Evolutionary conservation across 257 asterid genomes (phyloP), one percentile per base, ranked within the genome.

Genomic region (Misopates orontium): DNA sequence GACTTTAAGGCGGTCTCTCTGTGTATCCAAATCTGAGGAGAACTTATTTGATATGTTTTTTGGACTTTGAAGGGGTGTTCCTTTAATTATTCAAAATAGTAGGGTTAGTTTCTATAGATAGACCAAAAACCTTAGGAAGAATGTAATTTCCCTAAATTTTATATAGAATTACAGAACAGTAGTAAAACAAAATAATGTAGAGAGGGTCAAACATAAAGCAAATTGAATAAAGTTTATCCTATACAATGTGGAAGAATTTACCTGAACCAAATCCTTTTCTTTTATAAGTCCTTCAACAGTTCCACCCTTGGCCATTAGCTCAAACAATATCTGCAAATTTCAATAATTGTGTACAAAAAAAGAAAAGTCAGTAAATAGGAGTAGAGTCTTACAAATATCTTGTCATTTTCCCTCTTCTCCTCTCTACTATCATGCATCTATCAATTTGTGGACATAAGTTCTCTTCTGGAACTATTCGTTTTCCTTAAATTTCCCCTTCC

Each of bases 251-350:
- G n/a, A n/a, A n/a, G n/a, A n/a, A 84, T 86, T 80, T 79, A 77
- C 99, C 97, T 93, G 99, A 78, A 94, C 95, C 82, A 94, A 79
- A 75, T 85, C 88, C 82, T 90, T 94, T 70, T 90, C 97, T 80
- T 90, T 79, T 72, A 94, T 88, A 75, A 93, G 68, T 23, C 97
- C 96, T 76, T 88, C 78, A 60, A 90, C 97, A 12, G 96, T 90
- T 72, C 99, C 99, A 70, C 97, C 97, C 62, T 86, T 86, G 59
- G 86, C 84, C 87, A 94, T 78, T 49, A 94, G 82, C 85, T 88
- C 99, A 36, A 94, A 82, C 67, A 94, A 64, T 71, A 90, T 88
- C 99, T 93, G 87, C 77, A 80, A 21, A 62, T 56, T 49, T 68
- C 62, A 28, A 28, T 28, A 28, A 28, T 28, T 28, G 59, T 47